Evolutionary conservation across 2,329 filamentous ascomycete species (phyloP).

Genomic region (Diaporthe sp.): DNA sequence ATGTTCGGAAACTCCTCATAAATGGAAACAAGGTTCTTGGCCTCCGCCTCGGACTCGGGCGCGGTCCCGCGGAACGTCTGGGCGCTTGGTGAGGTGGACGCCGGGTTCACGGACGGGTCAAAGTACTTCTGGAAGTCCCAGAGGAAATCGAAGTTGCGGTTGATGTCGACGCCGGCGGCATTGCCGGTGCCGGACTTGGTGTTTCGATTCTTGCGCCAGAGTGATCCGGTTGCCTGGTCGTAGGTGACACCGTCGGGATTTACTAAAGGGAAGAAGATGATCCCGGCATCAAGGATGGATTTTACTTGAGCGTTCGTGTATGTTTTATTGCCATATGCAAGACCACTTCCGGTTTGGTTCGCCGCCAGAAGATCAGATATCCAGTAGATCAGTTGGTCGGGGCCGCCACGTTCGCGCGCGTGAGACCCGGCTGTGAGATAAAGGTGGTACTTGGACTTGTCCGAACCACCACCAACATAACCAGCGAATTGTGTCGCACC

Average conservation of each 20-base stretch:
- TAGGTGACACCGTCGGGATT: constrained; percentile 9
- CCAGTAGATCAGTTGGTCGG: constrained; percentile 11
- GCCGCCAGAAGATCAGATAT: constrained; percentile 4
- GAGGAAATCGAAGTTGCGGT: constrained; percentile 5
- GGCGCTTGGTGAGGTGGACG: neutral
- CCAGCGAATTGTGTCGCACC: neutral
- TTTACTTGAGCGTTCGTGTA: neutral
- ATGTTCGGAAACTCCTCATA: neutral
- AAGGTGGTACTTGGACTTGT: constrained; percentile 12
- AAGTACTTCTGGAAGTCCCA: constrained; percentile 8
- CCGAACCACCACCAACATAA: neutral
- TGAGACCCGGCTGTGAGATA: constrained; percentile 16
- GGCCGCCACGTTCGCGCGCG: constrained; percentile 8
- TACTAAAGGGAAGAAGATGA: constrained; percentile 1
- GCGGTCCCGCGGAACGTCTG: constrained; percentile 19
- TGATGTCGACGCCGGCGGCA: neutral
- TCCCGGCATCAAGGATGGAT: neutral
- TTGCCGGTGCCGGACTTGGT: neutral
- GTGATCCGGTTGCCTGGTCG: neutral
- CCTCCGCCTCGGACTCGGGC: constrained; percentile 9
- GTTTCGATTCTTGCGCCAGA: constrained; percentile 16
- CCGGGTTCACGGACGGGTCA: neutral
- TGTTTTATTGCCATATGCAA: neutral
- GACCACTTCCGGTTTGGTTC: neutral
- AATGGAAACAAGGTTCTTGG: constrained; percentile 8